Base-by-base conservation (phyloP, 352 stramenopile genomes). In the Plasmopara halstedii region DNA sequence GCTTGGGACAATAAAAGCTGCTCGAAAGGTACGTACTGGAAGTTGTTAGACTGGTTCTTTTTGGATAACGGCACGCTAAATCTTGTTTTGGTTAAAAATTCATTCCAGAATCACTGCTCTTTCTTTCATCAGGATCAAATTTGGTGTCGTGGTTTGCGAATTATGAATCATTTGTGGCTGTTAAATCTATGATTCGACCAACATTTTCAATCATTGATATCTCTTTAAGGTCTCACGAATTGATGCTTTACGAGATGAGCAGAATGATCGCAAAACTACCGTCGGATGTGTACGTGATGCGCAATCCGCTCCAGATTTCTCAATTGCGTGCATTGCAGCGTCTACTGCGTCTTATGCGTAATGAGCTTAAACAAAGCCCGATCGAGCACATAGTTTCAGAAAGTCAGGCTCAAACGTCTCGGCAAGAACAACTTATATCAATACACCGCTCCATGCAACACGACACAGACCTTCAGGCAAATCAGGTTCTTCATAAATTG, bases 121-220 rank as follows among this genome's bases (percentile, higher is more conserved):
- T 82, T 14, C 32, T 82, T 20, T 82, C 70, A n/a, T 55, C 62
- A 1, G 70, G 70, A 2, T 66, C 64, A 14, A 77, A 50, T 35
- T 19, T 82, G 6, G 21, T 7, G 11, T 37, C 56, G 1, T 62
- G 56, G 39, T 50, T 73, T 36, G 15, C 19, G 13, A 42, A 13
- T 35, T 31, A 32, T 6, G 20, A 9, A 26, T 34, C 52, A 23
- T 33, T 19, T 6, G 47, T 15, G 20, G 31, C n/a, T n/a, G 19
- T 13, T 46, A 31, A 15, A 31, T 41, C 26, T 9, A 39, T 74
- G 19, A 41, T 76, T 31, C 58, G 64, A 36, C 58, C 64, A 43
- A 74, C 51, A 19, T 77, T 68, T 51, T 50, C 64, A 1, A 41
- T 78, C 9, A 49, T 55, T n/a, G 54, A 17, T 14, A 22, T 76